These are phyloP conservation scores for Diaporthe humulicola DNA, from an alignment of 2,329 filamentous ascomycete genomes.

Conservation along the genomic window DNA sequence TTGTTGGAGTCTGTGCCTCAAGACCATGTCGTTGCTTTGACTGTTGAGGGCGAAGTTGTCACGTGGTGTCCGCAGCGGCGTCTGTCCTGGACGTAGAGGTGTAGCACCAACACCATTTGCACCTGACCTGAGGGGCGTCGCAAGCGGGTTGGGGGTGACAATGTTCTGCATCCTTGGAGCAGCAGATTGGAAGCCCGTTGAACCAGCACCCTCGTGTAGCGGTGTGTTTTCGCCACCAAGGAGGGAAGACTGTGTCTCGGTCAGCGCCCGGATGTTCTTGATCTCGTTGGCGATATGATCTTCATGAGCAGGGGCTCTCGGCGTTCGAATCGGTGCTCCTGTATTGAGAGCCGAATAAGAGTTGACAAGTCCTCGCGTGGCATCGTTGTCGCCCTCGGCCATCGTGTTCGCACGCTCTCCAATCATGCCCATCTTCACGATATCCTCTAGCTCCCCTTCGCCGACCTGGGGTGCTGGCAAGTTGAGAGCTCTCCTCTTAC, in stretches of 20 bases:
- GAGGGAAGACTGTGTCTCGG: slow-evolving; percentile 92
- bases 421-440: slow-evolving; percentile 98
- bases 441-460: slow-evolving; percentile 94
- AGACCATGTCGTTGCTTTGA: slow-evolving; percentile 73
- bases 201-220: slow-evolving; percentile 82
- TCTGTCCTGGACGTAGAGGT: slow-evolving; percentile 78
- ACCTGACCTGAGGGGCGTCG: slow-evolving; percentile 83
- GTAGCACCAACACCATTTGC: slow-evolving; percentile 77
- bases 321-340: slow-evolving; percentile 90
- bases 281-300: slow-evolving; percentile 98
- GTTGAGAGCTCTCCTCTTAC: slow-evolving; percentile 86
- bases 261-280: slow-evolving; percentile 90
- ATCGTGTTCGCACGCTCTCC: slow-evolving; percentile 86
- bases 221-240: slow-evolving; percentile 95
- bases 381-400: slow-evolving; percentile 85
- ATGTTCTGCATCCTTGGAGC: slow-evolving; percentile 84
- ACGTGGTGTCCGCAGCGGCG: slow-evolving; percentile 88
- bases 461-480: slow-evolving; percentile 92
- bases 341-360: slow-evolving; percentile 87
- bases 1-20: slow-evolving; percentile 76
- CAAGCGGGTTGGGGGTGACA: slow-evolving; percentile 95
- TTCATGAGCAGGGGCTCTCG: slow-evolving; percentile 90
- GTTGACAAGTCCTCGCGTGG: slow-evolving; percentile 87
- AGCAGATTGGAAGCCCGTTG: slow-evolving; percentile 89
- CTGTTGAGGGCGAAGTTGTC: slow-evolving; percentile 89